Conservation (phyloP, 208 protist species). For the Endotrypanum monterogeii region DNA sequence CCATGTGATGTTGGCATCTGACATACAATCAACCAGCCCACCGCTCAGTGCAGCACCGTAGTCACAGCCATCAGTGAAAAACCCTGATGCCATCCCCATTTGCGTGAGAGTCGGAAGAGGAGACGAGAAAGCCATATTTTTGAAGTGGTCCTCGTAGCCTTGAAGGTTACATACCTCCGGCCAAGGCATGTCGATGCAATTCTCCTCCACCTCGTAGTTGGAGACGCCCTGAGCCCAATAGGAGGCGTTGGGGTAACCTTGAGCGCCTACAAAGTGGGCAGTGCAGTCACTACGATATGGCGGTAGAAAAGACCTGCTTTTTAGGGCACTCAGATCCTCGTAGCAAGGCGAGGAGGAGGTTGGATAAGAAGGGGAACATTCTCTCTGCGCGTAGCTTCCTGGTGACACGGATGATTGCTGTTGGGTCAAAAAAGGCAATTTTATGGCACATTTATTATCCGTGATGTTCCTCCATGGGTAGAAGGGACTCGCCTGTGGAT, state of each 20-base stretch:
- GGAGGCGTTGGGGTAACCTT: not conserved
- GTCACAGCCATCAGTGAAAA: not conserved
- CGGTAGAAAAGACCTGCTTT: not conserved
- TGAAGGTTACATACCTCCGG: not conserved
- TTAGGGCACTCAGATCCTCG: not conserved
- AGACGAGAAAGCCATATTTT: not conserved
- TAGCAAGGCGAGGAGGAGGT: not conserved
- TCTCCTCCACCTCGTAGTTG: not conserved
- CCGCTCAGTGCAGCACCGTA: not conserved
- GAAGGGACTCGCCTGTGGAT: conserved; percentile 5
- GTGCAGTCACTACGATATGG: not conserved
- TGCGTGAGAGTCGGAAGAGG: not conserved
- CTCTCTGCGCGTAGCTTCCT: not conserved
- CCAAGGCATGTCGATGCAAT: not conserved
- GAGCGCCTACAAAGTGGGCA: not conserved
- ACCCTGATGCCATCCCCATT: not conserved
- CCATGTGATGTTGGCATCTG: not conserved
- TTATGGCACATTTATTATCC: not conserved
- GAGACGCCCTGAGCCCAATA: not conserved
- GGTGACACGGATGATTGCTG: conserved; percentile 4
- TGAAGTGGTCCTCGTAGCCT: not conserved
- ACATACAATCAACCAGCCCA: not conserved
- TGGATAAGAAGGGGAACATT: not conserved
- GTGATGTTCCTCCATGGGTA: not conserved
- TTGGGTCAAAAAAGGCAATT: conserved; percentile 4